These are phyloP conservation scores for Wickerhamiella dianesei DNA, from an alignment of 805 yeast genomes.

Conservation along the genomic window DNA sequence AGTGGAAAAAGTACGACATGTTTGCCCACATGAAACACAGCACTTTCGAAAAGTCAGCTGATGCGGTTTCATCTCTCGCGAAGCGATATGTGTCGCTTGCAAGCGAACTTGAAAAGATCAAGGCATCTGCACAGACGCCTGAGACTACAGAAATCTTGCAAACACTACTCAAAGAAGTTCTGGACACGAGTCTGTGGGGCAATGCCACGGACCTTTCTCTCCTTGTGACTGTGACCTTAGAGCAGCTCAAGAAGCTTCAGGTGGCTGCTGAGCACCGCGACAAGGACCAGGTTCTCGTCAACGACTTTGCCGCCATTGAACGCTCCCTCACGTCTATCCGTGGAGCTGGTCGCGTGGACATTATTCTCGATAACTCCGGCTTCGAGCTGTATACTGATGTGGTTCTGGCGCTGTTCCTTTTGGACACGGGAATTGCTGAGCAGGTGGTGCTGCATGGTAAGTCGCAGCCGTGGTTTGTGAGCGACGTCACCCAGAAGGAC, in stretches of 20 bases:
- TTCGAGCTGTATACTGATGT: conserved; percentile 88
- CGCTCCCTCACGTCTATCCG: conserved; percentile 16
- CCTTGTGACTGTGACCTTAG: conserved; percentile 54
- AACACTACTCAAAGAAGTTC: conserved; percentile 63
- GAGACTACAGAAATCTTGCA: conserved; percentile 30
- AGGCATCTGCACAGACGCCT: neutral
- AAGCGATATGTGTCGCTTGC: conserved; percentile 38
- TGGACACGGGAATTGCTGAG: conserved; percentile 55
- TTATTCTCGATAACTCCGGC: conserved; percentile 87
- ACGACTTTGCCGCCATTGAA: conserved; percentile 67
- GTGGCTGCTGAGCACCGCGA: conserved; percentile 70
- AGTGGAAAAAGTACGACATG: conserved; percentile 53
- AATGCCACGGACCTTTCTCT: conserved; percentile 92
- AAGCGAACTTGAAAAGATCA: conserved; percentile 15
- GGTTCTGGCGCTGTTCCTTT: conserved; percentile 45
- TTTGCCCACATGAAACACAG: conserved; percentile 56
- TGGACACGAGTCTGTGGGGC: conserved; percentile 92
- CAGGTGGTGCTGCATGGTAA: conserved; percentile 74
- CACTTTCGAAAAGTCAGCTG: conserved; percentile 59
- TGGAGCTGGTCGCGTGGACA: conserved; percentile 45
- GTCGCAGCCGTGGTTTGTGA: conserved; percentile 92
- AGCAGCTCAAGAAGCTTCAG: conserved; percentile 82
- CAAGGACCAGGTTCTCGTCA: conserved; percentile 61
- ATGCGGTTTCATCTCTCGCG: conserved; percentile 74
- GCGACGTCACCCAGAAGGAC: conserved; percentile 85